Base-by-base conservation (phyloP, 257 asterid species). In the Parsonsia alboflavescens region DNA sequence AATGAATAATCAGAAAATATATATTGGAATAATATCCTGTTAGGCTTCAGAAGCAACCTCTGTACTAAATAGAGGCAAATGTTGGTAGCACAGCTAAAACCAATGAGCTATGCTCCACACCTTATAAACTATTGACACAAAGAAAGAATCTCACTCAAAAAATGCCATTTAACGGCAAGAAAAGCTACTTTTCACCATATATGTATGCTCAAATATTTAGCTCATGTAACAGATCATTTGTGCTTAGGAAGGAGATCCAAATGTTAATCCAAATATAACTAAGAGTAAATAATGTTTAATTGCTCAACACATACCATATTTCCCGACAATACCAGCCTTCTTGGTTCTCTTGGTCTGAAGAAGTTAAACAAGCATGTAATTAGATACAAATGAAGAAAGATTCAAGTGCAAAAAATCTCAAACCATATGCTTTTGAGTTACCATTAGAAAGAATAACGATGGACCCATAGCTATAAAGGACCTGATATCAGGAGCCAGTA, bases 281-380 rank as follows among this genome's bases (percentile, higher is more conserved):
- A 73, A 73, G 48, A 6, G 3, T 7, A 15, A 15, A 61, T 57
- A 44, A 6, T 7, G 46, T 17, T 7, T 30, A 39, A 42, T 26
- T 3, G n/a, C 13, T 11, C 2, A 5, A 26, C 22, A 69, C 84
- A 2, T 76, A 87, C 89, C 89, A 42, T 87, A 87, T 77, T 85
- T 87, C 39, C 88, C 91, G 1, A 87, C 91, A 50, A 85, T 87
- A 39, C 91, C 91, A 13, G 83, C 89, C 85, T 87, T 87, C 89
- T 87, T 87, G 73, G 89, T 87, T 85, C 91, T 81, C 84, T 87
- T 87, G 50, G 91, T 84, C 89, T 87, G 81, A 56, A 79, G 49
- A n/a, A 65, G 66, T 36, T 12, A 65, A 71, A 66, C 15, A 45
- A 58, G 5, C 2, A 75, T 36, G 26, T 16, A 7, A 42, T 11